Conservation (phyloP, 2,329 filamentous ascomycete species). For the Penicillium sp. region DNA sequence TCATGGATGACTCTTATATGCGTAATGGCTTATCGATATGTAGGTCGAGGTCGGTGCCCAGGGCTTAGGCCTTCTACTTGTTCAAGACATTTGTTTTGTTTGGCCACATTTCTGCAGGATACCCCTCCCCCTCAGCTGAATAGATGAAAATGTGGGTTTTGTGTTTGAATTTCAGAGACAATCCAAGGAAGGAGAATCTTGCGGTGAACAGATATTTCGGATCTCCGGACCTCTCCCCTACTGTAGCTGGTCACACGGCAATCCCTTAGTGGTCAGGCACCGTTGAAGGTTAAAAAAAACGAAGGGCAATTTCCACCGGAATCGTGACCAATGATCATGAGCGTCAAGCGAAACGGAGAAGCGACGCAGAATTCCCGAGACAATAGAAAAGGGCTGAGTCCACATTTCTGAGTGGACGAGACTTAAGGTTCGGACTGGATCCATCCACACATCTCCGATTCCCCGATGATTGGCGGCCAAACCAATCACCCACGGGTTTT, state of each 20-base stretch:
- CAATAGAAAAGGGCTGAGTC: not conserved
- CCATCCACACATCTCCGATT: not conserved
- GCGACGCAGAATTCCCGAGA: not conserved
- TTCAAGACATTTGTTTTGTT: not conserved
- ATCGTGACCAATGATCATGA: not conserved
- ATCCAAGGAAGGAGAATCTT: not conserved
- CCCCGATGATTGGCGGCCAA: not conserved
- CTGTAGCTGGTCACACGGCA: not conserved
- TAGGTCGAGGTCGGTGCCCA: not conserved
- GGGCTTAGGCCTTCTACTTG: not conserved
- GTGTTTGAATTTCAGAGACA: not conserved
- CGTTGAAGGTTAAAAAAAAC: not conserved
- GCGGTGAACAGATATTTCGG: not conserved
- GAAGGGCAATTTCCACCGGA: not conserved
- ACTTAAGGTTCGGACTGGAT: slow-evolving; percentile 5
- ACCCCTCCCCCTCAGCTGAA: not conserved
- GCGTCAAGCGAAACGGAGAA: not conserved
- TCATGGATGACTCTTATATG: not conserved
- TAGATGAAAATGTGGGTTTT: not conserved
- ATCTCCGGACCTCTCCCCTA: not conserved
- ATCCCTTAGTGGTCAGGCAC: not conserved
- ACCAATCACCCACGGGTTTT: not conserved
- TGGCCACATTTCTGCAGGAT: not conserved
- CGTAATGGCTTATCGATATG: not conserved
- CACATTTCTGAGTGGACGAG: not conserved